A percentile compares a stretch with the other conserved stretches of the same genome.
These are phyloP conservation scores for Camellia sinensis DNA, from an alignment of 148 eudicot genomes.

Conservation along the genomic window DNA sequence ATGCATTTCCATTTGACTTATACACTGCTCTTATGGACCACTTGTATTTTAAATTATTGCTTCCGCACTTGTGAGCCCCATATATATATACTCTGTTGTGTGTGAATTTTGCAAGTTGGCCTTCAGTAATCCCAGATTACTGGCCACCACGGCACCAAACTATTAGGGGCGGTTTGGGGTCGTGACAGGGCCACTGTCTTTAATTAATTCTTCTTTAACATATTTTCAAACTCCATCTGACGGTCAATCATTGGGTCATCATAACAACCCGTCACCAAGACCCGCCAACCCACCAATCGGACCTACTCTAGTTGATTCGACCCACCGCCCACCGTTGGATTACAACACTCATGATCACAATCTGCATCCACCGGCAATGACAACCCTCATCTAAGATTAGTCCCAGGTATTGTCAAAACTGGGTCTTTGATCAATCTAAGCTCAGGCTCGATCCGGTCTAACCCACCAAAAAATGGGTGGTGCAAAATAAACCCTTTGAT, in stretches of 20 bases:
- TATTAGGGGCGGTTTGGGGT: too few species aligned
- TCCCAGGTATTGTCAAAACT: conserved; percentile 32
- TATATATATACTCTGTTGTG: too few species aligned
- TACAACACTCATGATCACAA: conserved; percentile 37
- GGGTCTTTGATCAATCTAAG: conserved; percentile 17
- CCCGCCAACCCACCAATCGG: conserved; percentile 29
- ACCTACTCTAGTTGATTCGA: conserved; percentile 13
- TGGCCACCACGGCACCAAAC: too few species aligned
- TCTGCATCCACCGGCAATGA: conserved; percentile 40
- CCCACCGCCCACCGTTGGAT: conserved; percentile 17
- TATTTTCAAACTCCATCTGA: conserved; percentile 21
- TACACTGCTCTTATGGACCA: too few species aligned
- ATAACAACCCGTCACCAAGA: conserved; percentile 29
- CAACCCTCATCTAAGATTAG: conserved; percentile 50
- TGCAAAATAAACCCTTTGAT: conserved; percentile 46
- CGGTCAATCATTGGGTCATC: conserved; percentile 42
- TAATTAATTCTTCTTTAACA: conserved; percentile 24
- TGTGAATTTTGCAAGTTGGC: too few species aligned
- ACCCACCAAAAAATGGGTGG: conserved; percentile 52
- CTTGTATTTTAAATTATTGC: too few species aligned
- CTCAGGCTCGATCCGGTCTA: conserved; percentile 35
- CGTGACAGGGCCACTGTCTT: too few species aligned
- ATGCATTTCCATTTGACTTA: too few species aligned
- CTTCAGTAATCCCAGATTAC: too few species aligned
- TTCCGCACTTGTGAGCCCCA: too few species aligned